Evolutionary conservation across 2,329 filamentous ascomycete genomes (phyloP).

Genomic region (Pseudogymnoascus sp.): DNA sequence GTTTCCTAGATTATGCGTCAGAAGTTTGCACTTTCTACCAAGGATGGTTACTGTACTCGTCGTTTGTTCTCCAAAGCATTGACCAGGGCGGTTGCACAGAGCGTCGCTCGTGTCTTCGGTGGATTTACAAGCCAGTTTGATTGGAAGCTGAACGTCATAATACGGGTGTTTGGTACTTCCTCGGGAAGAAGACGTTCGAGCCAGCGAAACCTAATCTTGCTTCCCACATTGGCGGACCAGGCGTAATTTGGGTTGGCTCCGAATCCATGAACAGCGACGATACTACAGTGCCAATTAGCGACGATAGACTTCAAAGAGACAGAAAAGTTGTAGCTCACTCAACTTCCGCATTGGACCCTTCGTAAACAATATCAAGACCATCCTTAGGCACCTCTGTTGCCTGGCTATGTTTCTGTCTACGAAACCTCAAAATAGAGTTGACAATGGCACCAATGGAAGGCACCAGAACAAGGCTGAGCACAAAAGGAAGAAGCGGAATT

Average conservation of each 20-base stretch:
- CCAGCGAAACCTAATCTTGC: background rate
- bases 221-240: background rate
- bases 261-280: background rate
- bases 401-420: background rate
- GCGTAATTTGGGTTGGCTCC: background rate
- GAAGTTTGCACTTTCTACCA: background rate
- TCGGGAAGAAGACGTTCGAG: background rate
- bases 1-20: constrained; percentile 15
- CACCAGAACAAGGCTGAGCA: background rate
- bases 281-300: background rate
- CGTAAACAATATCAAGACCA: background rate
- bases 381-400: background rate
- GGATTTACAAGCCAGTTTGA: background rate
- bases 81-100: background rate
- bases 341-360: background rate
- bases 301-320: background rate
- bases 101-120: background rate
- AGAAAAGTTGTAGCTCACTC: background rate
- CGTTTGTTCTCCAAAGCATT: background rate
- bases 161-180: background rate
- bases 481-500: background rate
- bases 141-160: background rate
- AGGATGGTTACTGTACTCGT: background rate
- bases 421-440: background rate
- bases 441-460: background rate